These are phyloP conservation scores for Aspergillus pseudoterreus DNA, from an alignment of 2,329 filamentous ascomycete species.

Conservation along the genomic window DNA sequence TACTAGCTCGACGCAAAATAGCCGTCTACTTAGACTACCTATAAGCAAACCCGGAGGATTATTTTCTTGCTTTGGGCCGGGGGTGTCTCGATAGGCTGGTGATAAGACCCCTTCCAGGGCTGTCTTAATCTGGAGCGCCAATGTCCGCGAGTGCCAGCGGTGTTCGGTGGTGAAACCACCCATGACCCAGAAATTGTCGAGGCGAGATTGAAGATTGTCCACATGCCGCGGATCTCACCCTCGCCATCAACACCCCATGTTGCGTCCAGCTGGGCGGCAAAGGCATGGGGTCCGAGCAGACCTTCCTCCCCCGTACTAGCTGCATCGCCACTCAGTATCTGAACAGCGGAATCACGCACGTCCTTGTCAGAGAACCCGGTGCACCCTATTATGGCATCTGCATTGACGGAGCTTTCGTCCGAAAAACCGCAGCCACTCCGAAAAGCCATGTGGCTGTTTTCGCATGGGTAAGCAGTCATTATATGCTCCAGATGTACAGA, in stretches of 20 bases:
- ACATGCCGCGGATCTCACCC: constrained; percentile 42
- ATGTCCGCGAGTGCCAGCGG: constrained; percentile 39
- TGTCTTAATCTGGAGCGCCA: constrained; percentile 48
- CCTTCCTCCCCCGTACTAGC: background rate
- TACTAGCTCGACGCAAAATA: too few relatives aligned
- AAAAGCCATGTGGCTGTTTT: too few relatives aligned
- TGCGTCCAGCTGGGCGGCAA: constrained; percentile 38
- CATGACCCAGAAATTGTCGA: constrained; percentile 41
- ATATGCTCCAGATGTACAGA: too few relatives aligned
- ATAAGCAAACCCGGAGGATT: too few relatives aligned
- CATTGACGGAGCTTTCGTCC: constrained; percentile 32
- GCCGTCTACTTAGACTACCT: too few relatives aligned
- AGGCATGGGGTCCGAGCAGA: constrained; percentile 26
- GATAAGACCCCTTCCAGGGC: constrained; percentile 28
- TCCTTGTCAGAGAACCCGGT: constrained; percentile 39
- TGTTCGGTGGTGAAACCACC: constrained; percentile 41
- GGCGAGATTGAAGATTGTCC: constrained; percentile 25
- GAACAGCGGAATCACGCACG: constrained; percentile 21
- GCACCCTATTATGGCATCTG: constrained; percentile 41
- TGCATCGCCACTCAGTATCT: constrained; percentile 23
- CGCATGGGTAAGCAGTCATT: too few relatives aligned
- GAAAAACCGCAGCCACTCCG: constrained; percentile 22
- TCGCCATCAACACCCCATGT: constrained; percentile 43
- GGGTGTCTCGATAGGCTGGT: constrained; percentile 26
- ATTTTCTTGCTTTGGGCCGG: background rate